Percentiles rank a stretch among this genome's conserved stretches.
Conservation (phyloP, 768 basidiomycete genomes). For the Lenzites betulinus region DNA sequence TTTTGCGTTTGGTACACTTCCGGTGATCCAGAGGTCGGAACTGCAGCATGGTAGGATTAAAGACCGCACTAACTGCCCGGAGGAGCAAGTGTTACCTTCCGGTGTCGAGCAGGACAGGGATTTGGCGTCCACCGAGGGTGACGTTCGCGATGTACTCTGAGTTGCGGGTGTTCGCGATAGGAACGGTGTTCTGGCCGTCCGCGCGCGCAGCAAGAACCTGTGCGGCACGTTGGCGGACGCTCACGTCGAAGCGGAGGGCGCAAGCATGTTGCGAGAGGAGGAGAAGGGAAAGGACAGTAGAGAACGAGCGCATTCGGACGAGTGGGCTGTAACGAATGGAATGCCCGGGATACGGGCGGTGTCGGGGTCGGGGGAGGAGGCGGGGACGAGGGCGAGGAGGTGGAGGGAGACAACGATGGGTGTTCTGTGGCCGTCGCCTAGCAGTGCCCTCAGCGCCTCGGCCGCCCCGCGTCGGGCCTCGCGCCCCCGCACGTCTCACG, state of each 20-base stretch:
- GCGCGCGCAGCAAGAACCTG: constrained; percentile 20
- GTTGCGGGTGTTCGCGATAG: constrained; percentile 67
- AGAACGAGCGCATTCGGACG: constrained; percentile 25
- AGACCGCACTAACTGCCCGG: too few relatives aligned
- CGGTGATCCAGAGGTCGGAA: constrained; percentile 75
- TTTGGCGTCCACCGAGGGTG: constrained; percentile 57
- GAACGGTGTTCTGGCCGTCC: constrained; percentile 19
- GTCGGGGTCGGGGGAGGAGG: not conserved
- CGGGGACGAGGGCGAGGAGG: not conserved
- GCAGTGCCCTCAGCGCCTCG: not conserved
- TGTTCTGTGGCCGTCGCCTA: not conserved
- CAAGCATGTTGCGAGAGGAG: constrained; percentile 21
- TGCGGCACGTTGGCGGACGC: constrained; percentile 24
- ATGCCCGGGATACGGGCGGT: constrained; percentile 15
- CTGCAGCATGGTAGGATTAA: constrained; percentile 36
- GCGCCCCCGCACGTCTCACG: not conserved
- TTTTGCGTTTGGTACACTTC: constrained; percentile 47
- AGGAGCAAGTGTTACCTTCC: constrained; percentile 55
- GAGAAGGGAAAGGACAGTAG: constrained; percentile 24
- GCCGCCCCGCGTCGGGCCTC: too few relatives aligned
- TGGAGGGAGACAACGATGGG: not conserved
- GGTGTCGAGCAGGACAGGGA: constrained; percentile 72
- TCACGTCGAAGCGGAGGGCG: constrained; percentile 38
- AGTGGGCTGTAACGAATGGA: constrained; percentile 23
- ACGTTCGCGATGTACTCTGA: constrained; percentile 73